Base-by-base conservation (phyloP, 176 grass and related monocot genomes). In the Aegilops umbellulata region DNA sequence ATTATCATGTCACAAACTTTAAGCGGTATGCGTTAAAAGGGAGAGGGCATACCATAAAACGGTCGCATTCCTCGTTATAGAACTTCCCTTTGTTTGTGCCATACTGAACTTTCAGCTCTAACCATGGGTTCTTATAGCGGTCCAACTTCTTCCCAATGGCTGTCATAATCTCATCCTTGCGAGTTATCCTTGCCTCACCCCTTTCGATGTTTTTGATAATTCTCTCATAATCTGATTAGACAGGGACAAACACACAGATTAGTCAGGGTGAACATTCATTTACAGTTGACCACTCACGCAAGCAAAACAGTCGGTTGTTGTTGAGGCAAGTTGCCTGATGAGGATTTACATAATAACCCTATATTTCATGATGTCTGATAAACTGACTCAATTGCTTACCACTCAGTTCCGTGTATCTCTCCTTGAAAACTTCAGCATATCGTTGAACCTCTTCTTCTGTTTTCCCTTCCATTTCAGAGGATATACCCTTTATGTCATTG, bases 181-280 rank as follows among this genome's bases (percentile, higher is more conserved):
- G 86, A 41, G 88, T 91, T 65, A 99, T 99, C 76, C 97, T 96
- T 80, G 92, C 97, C 79, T 99, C 97, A 12, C 97, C 97, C 72
- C 90, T 96, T 89, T 99, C 97, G 78, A 99, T 99, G 58, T 92
- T 99, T 87, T 99, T 99, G 32, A 99, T 94, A 65, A 99, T 99
- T 66, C 94, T 95, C 87, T 99, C 97, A 83, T 91, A 96, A 86
- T 99, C 97, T 99, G 82, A 39, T 83, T 77, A 80, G 65, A 73
- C 44, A 60, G 19, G 8, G 29, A 76, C 20, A 71, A 65, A n/a
- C 31, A 53, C 42, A 83, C 17, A 82, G 19, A 76, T 68, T 70
- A 68, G 35, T 57, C 73, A 79, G 51, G 15, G 63, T 38, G 1
- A 31, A 68, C 41, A 74, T 69, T 24, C 19, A 42, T 30, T 65